Evolutionary conservation across 768 basidiomycete species (phyloP).

Genomic region (Mycena rebaudengoi): DNA sequence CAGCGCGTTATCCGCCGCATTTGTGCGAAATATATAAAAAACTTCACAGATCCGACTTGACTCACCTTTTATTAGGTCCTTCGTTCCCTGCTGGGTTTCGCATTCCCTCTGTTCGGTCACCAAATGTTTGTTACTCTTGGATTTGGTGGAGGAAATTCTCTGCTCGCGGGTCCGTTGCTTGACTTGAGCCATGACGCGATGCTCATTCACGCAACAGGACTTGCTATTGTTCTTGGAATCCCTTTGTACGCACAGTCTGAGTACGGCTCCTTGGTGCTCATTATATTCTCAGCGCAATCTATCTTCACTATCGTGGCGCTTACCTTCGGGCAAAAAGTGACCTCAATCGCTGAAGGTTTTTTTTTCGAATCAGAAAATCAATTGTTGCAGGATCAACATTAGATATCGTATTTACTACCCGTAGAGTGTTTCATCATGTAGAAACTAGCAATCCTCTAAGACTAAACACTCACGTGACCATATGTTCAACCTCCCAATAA

Average conservation of each 20-base stretch:
- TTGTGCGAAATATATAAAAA: constrained; percentile 42
- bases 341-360: constrained; percentile 8
- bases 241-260: constrained; percentile 62
- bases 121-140: constrained; percentile 67
- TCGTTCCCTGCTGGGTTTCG: constrained; percentile 68
- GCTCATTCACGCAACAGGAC: constrained; percentile 40
- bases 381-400: not conserved
- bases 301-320: constrained; percentile 18
- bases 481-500: not conserved
- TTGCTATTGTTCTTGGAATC: constrained; percentile 52
- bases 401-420: not conserved
- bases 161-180: constrained; percentile 30
- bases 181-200: not conserved
- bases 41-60: not conserved
- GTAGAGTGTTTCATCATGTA: not conserved
- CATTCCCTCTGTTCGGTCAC: constrained; percentile 68
- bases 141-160: constrained; percentile 73
- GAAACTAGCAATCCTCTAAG: not conserved
- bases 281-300: constrained; percentile 3
- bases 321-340: constrained; percentile 16
- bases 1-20: constrained; percentile 67
- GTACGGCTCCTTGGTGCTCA: constrained; percentile 23
- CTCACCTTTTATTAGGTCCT: constrained; percentile 49
- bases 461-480: not conserved
- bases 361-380: not conserved